phyloP scores from a whole-genome alignment of 768 basidiomycete genomes.

The Naganishia onofrii region DNA sequence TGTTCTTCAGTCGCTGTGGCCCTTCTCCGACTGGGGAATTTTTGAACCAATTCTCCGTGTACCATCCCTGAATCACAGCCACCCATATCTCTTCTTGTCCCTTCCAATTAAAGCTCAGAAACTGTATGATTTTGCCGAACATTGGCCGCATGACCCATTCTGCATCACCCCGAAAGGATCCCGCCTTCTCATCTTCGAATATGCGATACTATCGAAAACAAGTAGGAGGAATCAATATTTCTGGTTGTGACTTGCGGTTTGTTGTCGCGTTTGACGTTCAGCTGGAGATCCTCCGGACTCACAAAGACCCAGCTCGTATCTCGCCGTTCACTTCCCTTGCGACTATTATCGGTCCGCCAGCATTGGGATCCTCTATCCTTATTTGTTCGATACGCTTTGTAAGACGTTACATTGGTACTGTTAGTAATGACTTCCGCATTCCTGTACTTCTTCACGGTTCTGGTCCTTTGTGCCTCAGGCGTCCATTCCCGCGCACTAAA shows the following conservation, averaged over 20 bases:
- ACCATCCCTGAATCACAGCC: no score
- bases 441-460: neutral
- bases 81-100: no score
- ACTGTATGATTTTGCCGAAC: no score
- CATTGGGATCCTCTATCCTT: neutral
- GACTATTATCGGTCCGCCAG: neutral
- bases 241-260: no score
- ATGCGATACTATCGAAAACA: neutral
- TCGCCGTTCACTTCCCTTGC: neutral
- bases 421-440: neutral
- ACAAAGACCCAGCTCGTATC: neutral
- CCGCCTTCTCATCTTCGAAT: neutral
- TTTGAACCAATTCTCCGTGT: no score
- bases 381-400: neutral
- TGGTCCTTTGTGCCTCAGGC: neutral
- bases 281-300: neutral
- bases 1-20: no score
- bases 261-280: no score
- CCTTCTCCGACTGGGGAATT: no score
- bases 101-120: no score
- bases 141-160: no score
- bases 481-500: neutral
- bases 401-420: neutral
- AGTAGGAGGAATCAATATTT: neutral
- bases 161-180: no score